These are phyloP conservation scores for Gypsophila paniculata DNA, from an alignment of 179 eudicot genomes.

Conservation along the genomic window DNA sequence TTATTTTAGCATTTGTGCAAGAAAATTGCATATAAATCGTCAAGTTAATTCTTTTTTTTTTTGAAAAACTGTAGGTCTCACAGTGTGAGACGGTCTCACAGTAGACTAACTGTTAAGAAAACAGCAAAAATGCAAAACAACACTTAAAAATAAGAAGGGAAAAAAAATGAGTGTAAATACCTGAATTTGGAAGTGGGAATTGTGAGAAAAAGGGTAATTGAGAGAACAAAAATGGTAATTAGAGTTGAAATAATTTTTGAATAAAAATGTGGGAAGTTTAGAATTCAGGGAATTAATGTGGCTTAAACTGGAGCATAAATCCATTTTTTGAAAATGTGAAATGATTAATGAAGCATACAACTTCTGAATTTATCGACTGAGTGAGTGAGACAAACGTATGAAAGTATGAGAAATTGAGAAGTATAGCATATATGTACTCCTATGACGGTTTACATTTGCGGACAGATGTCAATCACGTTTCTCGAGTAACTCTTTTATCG, in stretches of 20 bases:
- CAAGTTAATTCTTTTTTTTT: too few relatives aligned
- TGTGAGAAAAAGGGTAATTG: conserved; percentile 10
- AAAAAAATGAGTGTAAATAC: not conserved
- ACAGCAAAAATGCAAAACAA: too few relatives aligned
- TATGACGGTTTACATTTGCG: not conserved
- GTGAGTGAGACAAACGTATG: conserved; percentile 12
- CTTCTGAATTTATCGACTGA: too few relatives aligned
- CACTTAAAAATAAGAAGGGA: not conserved
- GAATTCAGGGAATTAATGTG: not conserved
- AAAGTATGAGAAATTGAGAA: not conserved
- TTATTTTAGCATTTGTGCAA: too few relatives aligned
- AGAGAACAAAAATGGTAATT: conserved; percentile 2
- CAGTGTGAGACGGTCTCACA: too few relatives aligned
- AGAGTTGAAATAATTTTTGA: conserved; percentile 1
- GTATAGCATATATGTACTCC: conserved; percentile 17
- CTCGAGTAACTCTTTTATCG: too few relatives aligned
- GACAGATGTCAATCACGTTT: not conserved
- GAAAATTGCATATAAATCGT: too few relatives aligned
- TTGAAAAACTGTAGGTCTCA: too few relatives aligned
- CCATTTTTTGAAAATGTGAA: not conserved
- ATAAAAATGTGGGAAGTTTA: conserved; percentile 18
- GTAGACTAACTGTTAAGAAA: too few relatives aligned
- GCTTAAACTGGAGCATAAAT: conserved; percentile 14
- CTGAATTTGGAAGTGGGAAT: conserved; percentile 24
- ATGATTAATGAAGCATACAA: not conserved